Evolutionary conservation across 176 grass and related monocot species (phyloP), one percentile per base, ranked within the genome.

Genomic region (Hyparrhenia diplandra): DNA sequence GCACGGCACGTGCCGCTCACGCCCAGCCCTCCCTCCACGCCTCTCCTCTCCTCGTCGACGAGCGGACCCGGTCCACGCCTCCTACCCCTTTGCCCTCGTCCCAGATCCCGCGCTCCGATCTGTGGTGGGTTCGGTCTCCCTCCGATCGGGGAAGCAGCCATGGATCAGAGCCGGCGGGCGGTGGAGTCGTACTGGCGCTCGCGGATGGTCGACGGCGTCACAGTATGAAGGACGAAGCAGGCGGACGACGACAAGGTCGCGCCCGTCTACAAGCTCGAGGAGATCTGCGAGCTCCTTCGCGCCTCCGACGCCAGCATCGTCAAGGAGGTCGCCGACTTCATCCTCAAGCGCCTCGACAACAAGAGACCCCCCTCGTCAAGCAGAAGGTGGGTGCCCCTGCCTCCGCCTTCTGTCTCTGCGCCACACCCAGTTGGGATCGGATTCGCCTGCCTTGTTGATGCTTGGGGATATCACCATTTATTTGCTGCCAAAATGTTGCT

Each of bases 181-280:
- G 95, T 98, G 64, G 95, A 98, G 76, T 92, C 95, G 21, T 98
- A 98, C 87, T 98, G 95, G 95, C 86, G 95, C 84, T 95, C 95
- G 67, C 95, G 95, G 80, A 88, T 98, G 95, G 92, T 98, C 32
- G 95, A 98, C 64, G 95, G 86, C 66, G 95, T 98, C 74, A 95
- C 95, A n/a, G n/a, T n/a, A n/a, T n/a, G n/a, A n/a, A n/a, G n/a
- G n/a, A n/a, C n/a, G n/a, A n/a, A n/a, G n/a, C n/a, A n/a, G 24
- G 77, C 88, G 14, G 95, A 98, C 55, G 95, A 98, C 88, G 92
- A 93, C 82, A 95, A 95, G 90, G 90, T 98, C 29, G 92, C 95
- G 49, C 95, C 95, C 62, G 92, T 95, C 59, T 98, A 98, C 90
- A 98, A 95, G 82, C 90, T 98, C 71, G 96, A 98, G 86, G 96